A percentile compares a stretch with the other conserved stretches of the same genome.
Evolutionary conservation across 495 filamentous ascomycete species (phyloP).

Genomic region (Neurospora sp.): DNA sequence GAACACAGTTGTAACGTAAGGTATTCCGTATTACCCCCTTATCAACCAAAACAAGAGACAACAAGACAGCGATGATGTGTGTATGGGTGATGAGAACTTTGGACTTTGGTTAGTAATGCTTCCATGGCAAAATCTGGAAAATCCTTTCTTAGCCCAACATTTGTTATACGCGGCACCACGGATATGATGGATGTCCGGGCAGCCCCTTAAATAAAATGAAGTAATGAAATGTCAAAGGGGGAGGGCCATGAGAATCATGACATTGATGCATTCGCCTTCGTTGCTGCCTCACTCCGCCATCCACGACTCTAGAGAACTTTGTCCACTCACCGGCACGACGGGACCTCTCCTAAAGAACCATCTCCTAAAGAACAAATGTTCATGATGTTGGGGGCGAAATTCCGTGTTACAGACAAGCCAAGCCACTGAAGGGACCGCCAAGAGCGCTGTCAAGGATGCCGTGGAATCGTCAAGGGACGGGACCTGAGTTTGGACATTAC

Average conservation of each 20-base stretch:
- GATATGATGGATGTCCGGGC: neutral
- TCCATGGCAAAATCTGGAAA: neutral
- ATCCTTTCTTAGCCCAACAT: neutral
- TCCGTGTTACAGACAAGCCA: neutral
- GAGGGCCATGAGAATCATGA: neutral
- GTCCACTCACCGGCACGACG: neutral
- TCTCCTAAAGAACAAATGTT: too few species aligned
- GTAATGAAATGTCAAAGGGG: neutral
- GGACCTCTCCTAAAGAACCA: neutral
- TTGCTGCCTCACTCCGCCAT: neutral
- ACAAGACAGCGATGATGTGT: neutral
- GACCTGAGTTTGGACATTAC: neutral
- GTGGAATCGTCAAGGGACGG: neutral
- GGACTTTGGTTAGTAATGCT: neutral
- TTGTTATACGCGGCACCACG: neutral
- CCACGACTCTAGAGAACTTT: neutral
- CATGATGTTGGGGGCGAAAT: neutral
- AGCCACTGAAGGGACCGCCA: neutral
- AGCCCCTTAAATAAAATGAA: neutral
- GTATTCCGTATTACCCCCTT: neutral
- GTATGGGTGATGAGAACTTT: neutral
- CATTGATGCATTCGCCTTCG: neutral
- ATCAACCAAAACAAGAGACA: neutral
- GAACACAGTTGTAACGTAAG: neutral
- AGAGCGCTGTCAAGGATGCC: neutral